Evolutionary conservation across 768 basidiomycete species (phyloP).

Genomic region (Pisolithus microcarpus): DNA sequence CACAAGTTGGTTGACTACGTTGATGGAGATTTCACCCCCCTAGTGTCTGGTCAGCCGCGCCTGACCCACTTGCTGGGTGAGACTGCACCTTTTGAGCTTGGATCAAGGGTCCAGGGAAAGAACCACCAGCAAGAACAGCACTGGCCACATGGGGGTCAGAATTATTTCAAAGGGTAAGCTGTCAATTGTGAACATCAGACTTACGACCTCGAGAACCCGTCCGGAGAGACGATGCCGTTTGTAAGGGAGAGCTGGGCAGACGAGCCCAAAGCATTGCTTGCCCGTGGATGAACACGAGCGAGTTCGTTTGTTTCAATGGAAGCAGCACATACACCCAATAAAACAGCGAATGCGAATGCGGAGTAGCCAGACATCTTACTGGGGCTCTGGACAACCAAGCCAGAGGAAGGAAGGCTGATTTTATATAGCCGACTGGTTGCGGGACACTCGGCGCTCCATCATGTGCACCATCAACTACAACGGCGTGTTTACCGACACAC

Average conservation of each 20-base stretch:
- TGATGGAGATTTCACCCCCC: constrained; percentile 36
- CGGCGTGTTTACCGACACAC: too few species aligned
- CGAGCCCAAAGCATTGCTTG: neutral
- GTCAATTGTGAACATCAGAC: constrained; percentile 8
- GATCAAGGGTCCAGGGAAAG: constrained; percentile 43
- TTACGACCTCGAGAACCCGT: constrained; percentile 42
- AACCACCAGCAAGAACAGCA: constrained; percentile 33
- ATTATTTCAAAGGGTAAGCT: neutral
- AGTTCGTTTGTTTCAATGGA: too few species aligned
- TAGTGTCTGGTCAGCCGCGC: constrained; percentile 12
- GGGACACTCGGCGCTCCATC: too few species aligned
- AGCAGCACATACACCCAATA: neutral
- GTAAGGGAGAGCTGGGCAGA: neutral
- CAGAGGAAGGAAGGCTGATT: too few species aligned
- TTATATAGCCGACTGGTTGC: too few species aligned
- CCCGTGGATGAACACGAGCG: neutral
- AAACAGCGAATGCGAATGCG: neutral
- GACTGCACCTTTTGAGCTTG: constrained; percentile 24
- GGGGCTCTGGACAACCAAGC: neutral
- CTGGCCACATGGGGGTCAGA: constrained; percentile 4
- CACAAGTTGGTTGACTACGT: constrained; percentile 38
- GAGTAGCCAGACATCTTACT: neutral
- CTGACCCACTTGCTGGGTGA: neutral
- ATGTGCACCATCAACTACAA: too few species aligned
- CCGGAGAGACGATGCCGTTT: constrained; percentile 24